phyloP scores from a whole-genome alignment of 805 yeast species.

The Zygoascus tannicola region DNA sequence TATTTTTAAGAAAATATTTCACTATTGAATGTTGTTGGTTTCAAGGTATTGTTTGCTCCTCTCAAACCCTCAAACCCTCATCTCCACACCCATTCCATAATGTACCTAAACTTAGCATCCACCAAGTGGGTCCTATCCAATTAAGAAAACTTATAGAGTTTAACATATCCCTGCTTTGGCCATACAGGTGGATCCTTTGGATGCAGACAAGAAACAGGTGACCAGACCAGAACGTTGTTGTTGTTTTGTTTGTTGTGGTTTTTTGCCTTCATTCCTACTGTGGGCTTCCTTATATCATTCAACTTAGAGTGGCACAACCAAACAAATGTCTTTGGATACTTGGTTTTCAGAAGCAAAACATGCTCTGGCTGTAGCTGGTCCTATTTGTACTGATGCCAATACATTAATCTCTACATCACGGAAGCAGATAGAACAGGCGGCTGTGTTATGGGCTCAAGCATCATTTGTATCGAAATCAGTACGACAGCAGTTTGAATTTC shows the following conservation, averaged over 20 bases:
- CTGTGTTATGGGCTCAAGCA: conserved; percentile 35
- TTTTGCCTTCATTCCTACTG: not conserved
- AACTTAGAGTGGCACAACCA: too few species aligned
- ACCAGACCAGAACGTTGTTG: not conserved
- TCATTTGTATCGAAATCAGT: conserved; percentile 39
- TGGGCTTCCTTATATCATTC: too few species aligned
- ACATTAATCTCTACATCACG: conserved; percentile 30
- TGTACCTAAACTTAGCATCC: too few species aligned
- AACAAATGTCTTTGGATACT: conserved; percentile 6
- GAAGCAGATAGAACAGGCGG: conserved; percentile 33
- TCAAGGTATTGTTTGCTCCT: too few species aligned
- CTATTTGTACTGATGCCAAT: conserved; percentile 44
- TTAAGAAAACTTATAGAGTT: too few species aligned
- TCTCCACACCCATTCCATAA: too few species aligned
- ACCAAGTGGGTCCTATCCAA: too few species aligned
- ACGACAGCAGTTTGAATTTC: conserved; percentile 38
- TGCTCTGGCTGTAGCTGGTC: conserved; percentile 41
- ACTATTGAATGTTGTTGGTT: too few species aligned
- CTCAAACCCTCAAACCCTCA: too few species aligned
- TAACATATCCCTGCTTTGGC: too few species aligned
- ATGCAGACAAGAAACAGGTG: not conserved
- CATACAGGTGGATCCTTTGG: too few species aligned
- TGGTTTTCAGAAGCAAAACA: conserved; percentile 42
- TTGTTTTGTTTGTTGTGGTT: not conserved
- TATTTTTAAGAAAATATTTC: too few species aligned